Evolutionary conservation across 192 early-diverging fungal species (phyloP), one percentile per base, ranked within the genome.

Genomic region (Linnemannia exigua): DNA sequence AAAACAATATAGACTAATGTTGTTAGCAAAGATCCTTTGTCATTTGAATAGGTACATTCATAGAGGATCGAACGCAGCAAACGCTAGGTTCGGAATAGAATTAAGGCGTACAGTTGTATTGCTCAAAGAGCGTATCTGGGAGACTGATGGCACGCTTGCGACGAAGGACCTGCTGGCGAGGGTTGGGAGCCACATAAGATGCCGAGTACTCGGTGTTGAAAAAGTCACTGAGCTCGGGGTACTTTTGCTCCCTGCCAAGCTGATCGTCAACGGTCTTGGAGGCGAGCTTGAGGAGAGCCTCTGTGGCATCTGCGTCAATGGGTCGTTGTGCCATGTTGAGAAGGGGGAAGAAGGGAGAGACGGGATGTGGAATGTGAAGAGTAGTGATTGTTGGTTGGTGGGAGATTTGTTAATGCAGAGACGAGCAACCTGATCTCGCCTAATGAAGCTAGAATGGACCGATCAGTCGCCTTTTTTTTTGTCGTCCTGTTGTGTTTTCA

Each of bases 81-180:
- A 36, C 50, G 35, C 50, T 15, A 25, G 31, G 12, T 1, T 36
- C 48, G 31, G 48, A 74, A 74, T 8, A 14, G 15, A 50, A 52
- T 22, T 3, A 15, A 41, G 52, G 61, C 88, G 17, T 85, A 93
- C 92, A 80, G 75, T 96, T 93, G 79, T 96, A 96, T 80, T 97
- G 90, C 73, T 92, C 94, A 84, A 95, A 95, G 70, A 97, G 82
- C 74, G 91, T 93, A 79, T 95, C 94, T 0, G 96, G 96, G 25
- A 97, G 90, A 15, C 93, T 91, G 36, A 95, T 90, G 37, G 90
- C 87, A 50, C 92, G 92, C 85, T 94, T 91, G 75, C 91, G 89
- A 15, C 83, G 80, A 48, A 95, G 87, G 67, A 94, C 82, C 75
- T 92, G 91, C 81, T 92, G 91, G 11, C 87, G 89, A 1, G 87